Conservation (phyloP, 768 basidiomycete genomes). For the Mycena leptocephala region DNA sequence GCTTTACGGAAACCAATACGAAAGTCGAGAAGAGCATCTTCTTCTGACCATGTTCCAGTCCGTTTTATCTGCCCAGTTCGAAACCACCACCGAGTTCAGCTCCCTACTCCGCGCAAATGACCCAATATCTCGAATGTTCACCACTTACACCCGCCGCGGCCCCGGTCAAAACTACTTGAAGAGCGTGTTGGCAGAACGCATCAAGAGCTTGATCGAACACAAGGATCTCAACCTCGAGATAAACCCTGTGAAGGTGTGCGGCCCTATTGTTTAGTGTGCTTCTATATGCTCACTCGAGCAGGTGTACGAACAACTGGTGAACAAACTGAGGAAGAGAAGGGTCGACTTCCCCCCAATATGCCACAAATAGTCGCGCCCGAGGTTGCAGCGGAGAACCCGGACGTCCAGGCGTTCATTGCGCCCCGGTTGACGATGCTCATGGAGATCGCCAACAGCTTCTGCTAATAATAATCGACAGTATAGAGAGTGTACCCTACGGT, state of each 20-base stretch:
- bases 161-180: constrained; percentile 99
- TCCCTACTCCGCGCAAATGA: constrained; percentile 98
- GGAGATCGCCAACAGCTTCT: constrained; percentile 99
- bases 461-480: constrained; percentile 96
- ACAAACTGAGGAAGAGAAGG: constrained; percentile 98
- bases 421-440: constrained; percentile 99
- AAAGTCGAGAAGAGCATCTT: constrained; percentile 97
- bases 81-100: constrained; percentile 99
- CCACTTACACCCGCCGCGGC: constrained; percentile 98
- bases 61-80: constrained; percentile 98
- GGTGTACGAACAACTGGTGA: constrained; percentile 99
- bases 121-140: constrained; percentile 99
- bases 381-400: constrained; percentile 92
- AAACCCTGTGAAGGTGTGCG: constrained; percentile 93
- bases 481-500: constrained; percentile 99
- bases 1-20: constrained; percentile 99
- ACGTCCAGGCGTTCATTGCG: constrained; percentile 98
- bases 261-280: background rate
- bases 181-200: constrained; percentile 96
- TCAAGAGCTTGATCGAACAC: constrained; percentile 99
- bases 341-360: constrained; percentile 90
- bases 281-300: constrained; percentile 46
- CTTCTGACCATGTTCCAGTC: constrained; percentile 99
- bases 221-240: constrained; percentile 99
- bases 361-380: constrained; percentile 96